Base-by-base conservation (phyloP, 169 alveolate species). In the Cryptosporidium felis region DNA sequence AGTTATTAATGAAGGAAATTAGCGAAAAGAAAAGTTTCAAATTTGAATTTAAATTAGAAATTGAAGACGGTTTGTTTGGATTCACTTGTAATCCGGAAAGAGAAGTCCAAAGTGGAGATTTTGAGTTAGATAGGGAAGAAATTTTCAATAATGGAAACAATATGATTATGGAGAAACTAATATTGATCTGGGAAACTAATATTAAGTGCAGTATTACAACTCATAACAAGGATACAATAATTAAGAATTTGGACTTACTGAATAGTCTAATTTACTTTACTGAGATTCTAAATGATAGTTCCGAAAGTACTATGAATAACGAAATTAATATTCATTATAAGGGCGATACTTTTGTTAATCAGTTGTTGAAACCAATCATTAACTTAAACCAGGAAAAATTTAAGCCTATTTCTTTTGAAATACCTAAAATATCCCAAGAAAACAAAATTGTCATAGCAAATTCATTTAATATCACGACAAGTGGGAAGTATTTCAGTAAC, bases 171-270 rank as follows among this genome's bases (percentile, higher is more conserved):
- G n/a, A 53, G 21, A 21, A 56, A 34, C 26, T 74, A 18, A 74
- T 74, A 16, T 59, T 74, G 6, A 74, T 74, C 9, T 49, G 63
- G 85, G 85, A 74, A 74, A 49, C 85, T 23, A 41, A 74, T n/a
- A 53, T 74, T 21, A 36, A 74, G 9, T 74, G 85, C 21, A 74
- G 67, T 38, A 74, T 74, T 18, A 56, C 67, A 3, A 56, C 42
- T 21, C 26, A 49, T 10, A 18, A 21, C 18, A 41, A 41, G 28
- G 85, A 74, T 5, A 74, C 85, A 34, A 36, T 74, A 5, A 49
- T 74, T 5, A 49, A 28, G 28, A 53, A 53, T 30, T 38, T 74
- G 42, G 36, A 74, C 28, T 42, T 74, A 1, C 14, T 74, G 18
- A 58, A 74, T 38, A 40, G 85, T 5, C 12, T 21, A 26, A 38